Percentiles rank a stretch among this genome's conserved stretches.
phyloP scores from a whole-genome alignment of 441 rosid genomes.

The Manihot esculenta region DNA sequence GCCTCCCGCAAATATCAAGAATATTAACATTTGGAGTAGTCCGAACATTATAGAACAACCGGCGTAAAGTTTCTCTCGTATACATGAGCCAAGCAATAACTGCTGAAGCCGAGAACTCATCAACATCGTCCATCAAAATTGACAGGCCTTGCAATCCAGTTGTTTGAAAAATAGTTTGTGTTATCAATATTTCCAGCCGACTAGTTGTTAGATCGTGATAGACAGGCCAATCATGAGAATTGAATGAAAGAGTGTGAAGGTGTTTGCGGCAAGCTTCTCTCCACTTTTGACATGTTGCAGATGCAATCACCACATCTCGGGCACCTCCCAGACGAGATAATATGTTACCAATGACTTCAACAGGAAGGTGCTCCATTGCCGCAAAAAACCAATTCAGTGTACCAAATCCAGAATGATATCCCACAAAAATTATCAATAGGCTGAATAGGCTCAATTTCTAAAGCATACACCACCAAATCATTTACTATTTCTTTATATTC shows the following conservation, averaged over 20 bases:
- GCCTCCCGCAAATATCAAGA: slow-evolving; percentile 65
- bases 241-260: slow-evolving; percentile 61
- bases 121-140: slow-evolving; percentile 57
- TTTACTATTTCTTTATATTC: slow-evolving; percentile 2
- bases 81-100: slow-evolving; percentile 82
- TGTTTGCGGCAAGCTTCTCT: slow-evolving; percentile 59
- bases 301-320: slow-evolving; percentile 64
- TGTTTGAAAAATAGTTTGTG: slow-evolving; percentile 77
- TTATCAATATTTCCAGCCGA: slow-evolving; percentile 49
- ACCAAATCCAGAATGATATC: slow-evolving; percentile 7
- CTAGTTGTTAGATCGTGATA: slow-evolving; percentile 50
- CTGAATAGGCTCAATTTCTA: background rate
- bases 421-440: slow-evolving; percentile 1
- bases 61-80: slow-evolving; percentile 63
- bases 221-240: slow-evolving; percentile 51
- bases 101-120: slow-evolving; percentile 61
- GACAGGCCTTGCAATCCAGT: slow-evolving; percentile 59
- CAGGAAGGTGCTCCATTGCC: slow-evolving; percentile 43
- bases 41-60: slow-evolving; percentile 52
- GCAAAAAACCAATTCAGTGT: slow-evolving; percentile 10
- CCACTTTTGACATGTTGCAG: slow-evolving; percentile 74
- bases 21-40: slow-evolving; percentile 59
- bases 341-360: slow-evolving; percentile 68
- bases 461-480: background rate
- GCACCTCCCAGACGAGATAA: slow-evolving; percentile 56